A percentile compares a stretch with the other conserved stretches of the same genome.
Conservation (phyloP, 805 yeast species). For the Saturnispora mendoncae region DNA sequence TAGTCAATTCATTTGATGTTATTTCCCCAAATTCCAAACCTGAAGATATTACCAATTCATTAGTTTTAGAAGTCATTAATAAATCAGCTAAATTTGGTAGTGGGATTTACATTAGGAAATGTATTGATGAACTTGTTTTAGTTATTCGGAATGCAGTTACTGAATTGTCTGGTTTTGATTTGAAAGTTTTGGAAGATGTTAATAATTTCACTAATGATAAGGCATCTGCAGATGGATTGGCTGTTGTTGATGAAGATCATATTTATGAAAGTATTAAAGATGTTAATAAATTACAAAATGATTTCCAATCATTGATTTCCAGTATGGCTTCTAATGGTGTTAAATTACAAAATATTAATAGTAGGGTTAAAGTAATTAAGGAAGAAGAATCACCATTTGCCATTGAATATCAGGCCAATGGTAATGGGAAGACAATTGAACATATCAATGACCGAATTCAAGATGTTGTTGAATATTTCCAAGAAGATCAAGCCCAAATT, state of each 20-base stretch:
- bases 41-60: constrained; percentile 46
- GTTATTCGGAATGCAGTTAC: constrained; percentile 39
- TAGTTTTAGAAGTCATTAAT: constrained; percentile 42
- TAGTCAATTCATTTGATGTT: constrained; percentile 30
- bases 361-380: background rate
- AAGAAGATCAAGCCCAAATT: constrained; percentile 12
- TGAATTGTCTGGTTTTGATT: constrained; percentile 14
- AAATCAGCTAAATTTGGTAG: constrained; percentile 38
- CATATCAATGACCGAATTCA: constrained; percentile 16
- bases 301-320: constrained; percentile 15
- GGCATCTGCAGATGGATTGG: background rate
- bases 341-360: background rate
- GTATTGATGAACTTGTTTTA: constrained; percentile 50
- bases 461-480: constrained; percentile 14
- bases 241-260: constrained; percentile 2
- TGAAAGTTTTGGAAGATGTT: constrained; percentile 28
- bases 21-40: constrained; percentile 27
- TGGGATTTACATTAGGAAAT: constrained; percentile 36
- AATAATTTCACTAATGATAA: constrained; percentile 22
- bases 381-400: constrained; percentile 15
- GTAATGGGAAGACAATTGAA: constrained; percentile 12
- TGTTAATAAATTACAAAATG: constrained; percentile 18
- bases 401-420: constrained; percentile 17
- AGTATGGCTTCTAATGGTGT: background rate
- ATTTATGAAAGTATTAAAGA: constrained; percentile 20